phyloP scores from a whole-genome alignment of 1,284 basidiomycete genomes.

The Sporisorium sorghi region DNA sequence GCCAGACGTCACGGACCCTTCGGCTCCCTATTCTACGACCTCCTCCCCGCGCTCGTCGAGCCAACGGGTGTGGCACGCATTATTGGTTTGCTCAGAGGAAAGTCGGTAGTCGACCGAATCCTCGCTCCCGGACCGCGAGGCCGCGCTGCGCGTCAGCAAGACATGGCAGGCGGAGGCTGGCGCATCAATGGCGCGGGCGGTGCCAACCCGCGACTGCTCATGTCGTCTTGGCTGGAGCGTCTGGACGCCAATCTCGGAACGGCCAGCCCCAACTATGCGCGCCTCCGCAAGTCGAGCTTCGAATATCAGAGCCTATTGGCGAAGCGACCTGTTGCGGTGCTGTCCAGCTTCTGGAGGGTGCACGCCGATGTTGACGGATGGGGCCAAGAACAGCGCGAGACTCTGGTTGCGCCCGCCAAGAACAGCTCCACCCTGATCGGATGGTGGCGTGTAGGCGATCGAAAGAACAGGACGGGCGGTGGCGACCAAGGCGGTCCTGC shows the following conservation, averaged over 20 bases:
- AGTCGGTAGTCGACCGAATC: slow-evolving; percentile 47
- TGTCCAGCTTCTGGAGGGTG: slow-evolving; percentile 58
- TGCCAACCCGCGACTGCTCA: slow-evolving; percentile 37
- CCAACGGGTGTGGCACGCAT: slow-evolving; percentile 47
- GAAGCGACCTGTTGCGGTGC: slow-evolving; percentile 49
- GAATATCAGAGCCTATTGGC: slow-evolving; percentile 28
- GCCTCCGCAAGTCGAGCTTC: slow-evolving; percentile 14
- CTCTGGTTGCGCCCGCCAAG: slow-evolving; percentile 32
- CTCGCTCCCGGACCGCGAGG: slow-evolving; percentile 46
- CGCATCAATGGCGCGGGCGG: slow-evolving; percentile 47
- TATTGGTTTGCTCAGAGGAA: slow-evolving; percentile 44
- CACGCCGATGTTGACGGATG: slow-evolving; percentile 53
- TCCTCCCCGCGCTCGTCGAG: slow-evolving; percentile 50
- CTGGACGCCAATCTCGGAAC: slow-evolving; percentile 52
- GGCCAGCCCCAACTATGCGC: slow-evolving; percentile 37
- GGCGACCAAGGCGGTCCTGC: slow-evolving; percentile 52
- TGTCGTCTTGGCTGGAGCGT: slow-evolving; percentile 48
- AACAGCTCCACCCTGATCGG: slow-evolving; percentile 48
- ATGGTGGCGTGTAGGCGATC: slow-evolving; percentile 57
- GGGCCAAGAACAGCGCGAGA: slow-evolving; percentile 46
- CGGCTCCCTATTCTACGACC: slow-evolving; percentile 47
- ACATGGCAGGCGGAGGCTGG: slow-evolving; percentile 53
- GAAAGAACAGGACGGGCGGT: slow-evolving; percentile 34
- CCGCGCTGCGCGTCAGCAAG: slow-evolving; percentile 32
- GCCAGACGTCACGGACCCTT: slow-evolving; percentile 37